Conservation (phyloP, 345 rosid genomes). For the Brassica incana region DNA sequence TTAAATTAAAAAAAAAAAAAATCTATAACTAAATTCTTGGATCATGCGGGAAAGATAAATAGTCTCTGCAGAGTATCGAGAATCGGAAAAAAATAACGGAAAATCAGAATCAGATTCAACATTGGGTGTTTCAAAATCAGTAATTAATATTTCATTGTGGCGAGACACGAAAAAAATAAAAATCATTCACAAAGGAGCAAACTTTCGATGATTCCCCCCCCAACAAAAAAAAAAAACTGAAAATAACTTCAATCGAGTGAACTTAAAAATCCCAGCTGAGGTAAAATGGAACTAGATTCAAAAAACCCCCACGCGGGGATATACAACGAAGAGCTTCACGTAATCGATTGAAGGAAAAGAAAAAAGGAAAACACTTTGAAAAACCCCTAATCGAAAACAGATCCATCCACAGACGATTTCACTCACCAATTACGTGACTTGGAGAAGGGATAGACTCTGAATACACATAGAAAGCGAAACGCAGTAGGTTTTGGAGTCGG, state of each 20-base stretch:
- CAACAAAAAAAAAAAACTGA: not conserved
- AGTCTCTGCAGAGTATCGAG: too few species aligned
- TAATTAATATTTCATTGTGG: too few species aligned
- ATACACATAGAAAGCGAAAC: slow-evolving; percentile 6
- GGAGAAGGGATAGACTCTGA: slow-evolving; percentile 19
- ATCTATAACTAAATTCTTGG: too few species aligned
- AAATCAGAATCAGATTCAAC: too few species aligned
- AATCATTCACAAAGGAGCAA: not conserved
- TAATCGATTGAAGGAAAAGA: not conserved
- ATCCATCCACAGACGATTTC: slow-evolving; percentile 38
- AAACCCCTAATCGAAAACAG: slow-evolving; percentile 52
- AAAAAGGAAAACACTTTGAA: slow-evolving; percentile 20
- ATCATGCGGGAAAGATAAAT: too few species aligned
- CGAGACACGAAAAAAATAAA: not conserved
- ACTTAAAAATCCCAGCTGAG: slow-evolving; percentile 8
- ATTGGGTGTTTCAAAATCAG: too few species aligned
- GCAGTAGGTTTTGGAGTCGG: not conserved
- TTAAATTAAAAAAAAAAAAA: too few species aligned
- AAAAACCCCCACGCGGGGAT: not conserved
- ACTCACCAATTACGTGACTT: slow-evolving; percentile 40
- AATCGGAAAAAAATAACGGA: too few species aligned
- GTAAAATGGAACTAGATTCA: not conserved
- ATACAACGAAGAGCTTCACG: not conserved
- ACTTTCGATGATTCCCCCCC: not conserved
- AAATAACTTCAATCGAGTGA: slow-evolving; percentile 16